Evolutionary conservation across 1,284 basidiomycete species (phyloP).

Genomic region (Chondrostereum purpureum): DNA sequence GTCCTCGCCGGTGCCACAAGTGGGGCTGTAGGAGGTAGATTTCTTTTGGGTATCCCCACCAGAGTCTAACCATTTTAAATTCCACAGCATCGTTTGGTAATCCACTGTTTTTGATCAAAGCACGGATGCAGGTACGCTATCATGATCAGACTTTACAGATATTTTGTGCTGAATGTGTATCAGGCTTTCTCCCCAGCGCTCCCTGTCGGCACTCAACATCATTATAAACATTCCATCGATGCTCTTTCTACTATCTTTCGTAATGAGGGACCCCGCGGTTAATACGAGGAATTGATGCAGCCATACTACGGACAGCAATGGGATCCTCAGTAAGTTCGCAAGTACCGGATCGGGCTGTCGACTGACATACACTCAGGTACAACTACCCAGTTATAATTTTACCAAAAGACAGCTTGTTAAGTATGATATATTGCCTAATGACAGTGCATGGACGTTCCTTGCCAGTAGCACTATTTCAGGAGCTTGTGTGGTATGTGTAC

Average conservation of each 20-base stretch:
- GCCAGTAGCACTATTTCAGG: constrained; percentile 87
- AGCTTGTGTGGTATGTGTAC: constrained; percentile 73
- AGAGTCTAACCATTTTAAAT: constrained; percentile 6
- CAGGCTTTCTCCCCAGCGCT: constrained; percentile 87
- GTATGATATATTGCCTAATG: constrained; percentile 57
- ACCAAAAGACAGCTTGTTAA: constrained; percentile 75
- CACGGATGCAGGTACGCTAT: constrained; percentile 81
- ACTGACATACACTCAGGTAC: constrained; percentile 48
- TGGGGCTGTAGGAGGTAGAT: constrained; percentile 82
- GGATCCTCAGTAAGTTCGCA: constrained; percentile 70
- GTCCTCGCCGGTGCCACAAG: constrained; percentile 83
- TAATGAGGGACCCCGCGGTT: constrained; percentile 73
- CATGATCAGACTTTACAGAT: constrained; percentile 3
- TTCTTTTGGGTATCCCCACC: neutral
- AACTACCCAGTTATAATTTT: constrained; percentile 94
- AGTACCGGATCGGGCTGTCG: neutral
- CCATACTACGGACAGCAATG: constrained; percentile 90
- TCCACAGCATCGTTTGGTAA: constrained; percentile 79
- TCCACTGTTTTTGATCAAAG: constrained; percentile 94
- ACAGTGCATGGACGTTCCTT: constrained; percentile 85
- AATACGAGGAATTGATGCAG: constrained; percentile 87
- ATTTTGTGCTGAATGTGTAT: neutral
- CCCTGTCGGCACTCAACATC: constrained; percentile 91
- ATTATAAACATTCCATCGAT: constrained; percentile 81
- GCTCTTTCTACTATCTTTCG: constrained; percentile 78